phyloP scores from a whole-genome alignment of 495 filamentous ascomycete genomes.

The Platismatia glauca region DNA sequence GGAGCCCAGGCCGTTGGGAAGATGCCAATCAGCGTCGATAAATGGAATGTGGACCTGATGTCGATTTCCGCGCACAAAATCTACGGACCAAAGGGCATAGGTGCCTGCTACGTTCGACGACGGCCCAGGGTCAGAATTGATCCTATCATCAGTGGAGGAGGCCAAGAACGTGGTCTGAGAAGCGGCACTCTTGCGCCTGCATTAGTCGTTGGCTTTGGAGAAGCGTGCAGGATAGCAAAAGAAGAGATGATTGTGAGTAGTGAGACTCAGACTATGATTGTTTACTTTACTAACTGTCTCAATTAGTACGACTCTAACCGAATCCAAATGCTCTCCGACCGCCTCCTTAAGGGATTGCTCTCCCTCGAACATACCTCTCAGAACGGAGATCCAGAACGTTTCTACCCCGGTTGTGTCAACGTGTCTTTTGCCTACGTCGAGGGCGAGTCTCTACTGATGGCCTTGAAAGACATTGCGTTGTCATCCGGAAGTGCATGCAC shows the following conservation, averaged over 20 bases:
- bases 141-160: conserved; percentile 91
- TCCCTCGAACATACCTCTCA: conserved; percentile 83
- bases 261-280: background rate
- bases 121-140: conserved; percentile 88
- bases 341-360: conserved; percentile 70
- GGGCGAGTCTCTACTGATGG: conserved; percentile 96
- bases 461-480: conserved; percentile 92
- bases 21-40: conserved; percentile 92
- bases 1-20: conserved; percentile 94
- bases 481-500: conserved; percentile 97
- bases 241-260: conserved; percentile 77
- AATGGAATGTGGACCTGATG: conserved; percentile 96
- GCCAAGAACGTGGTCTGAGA: conserved; percentile 87
- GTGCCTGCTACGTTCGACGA: conserved; percentile 89
- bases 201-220: conserved; percentile 84
- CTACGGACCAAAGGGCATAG: conserved; percentile 95
- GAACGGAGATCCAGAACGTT: conserved; percentile 74
- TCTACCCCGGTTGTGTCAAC: conserved; percentile 96
- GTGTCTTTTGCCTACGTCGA: conserved; percentile 98
- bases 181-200: conserved; percentile 90
- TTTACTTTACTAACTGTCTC: conserved; percentile 1
- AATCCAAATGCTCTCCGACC: conserved; percentile 71
- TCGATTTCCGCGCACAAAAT: conserved; percentile 99
- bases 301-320: conserved; percentile 81
- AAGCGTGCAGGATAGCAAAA: conserved; percentile 84